A percentile compares a stretch with the other conserved stretches of the same genome.
Conservation (phyloP, 345 rosid species). For the Euphorbia peplus region DNA sequence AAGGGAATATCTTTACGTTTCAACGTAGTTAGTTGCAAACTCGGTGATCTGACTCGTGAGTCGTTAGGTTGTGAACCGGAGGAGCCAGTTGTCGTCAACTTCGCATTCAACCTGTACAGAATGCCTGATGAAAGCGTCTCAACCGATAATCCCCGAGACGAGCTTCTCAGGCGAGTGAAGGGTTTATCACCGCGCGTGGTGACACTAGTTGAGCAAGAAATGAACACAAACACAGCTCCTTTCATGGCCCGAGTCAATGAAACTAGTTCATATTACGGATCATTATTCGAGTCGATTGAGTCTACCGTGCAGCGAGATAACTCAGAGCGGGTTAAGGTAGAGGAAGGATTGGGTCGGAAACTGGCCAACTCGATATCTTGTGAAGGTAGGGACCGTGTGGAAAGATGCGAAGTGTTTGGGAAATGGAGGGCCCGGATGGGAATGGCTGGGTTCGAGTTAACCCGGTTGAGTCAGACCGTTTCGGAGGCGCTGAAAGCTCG, state of each 20-base stretch:
- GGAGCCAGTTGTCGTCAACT: conserved; percentile 72
- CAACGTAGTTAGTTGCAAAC: conserved; percentile 36
- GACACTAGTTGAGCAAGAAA: conserved; percentile 67
- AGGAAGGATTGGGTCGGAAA: conserved; percentile 66
- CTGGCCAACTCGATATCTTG: conserved; percentile 74
- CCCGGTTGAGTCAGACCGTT: conserved; percentile 48
- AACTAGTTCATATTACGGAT: conserved; percentile 53
- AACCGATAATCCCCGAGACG: conserved; percentile 82
- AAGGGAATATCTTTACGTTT: conserved; percentile 49
- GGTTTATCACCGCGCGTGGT: conserved; percentile 70
- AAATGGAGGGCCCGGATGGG: conserved; percentile 94
- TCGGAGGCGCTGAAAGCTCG: conserved; percentile 57
- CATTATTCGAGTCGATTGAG: conserved; percentile 79
- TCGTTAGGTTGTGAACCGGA: conserved; percentile 63
- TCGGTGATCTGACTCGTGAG: conserved; percentile 54
- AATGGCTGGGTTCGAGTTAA: conserved; percentile 83
- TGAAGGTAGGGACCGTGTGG: conserved; percentile 79
- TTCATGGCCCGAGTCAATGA: conserved; percentile 59
- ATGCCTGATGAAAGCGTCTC: conserved; percentile 93
- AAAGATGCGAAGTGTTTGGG: conserved; percentile 93
- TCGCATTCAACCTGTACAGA: conserved; percentile 66
- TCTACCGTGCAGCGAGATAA: conserved; percentile 42
- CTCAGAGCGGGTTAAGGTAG: conserved; percentile 48
- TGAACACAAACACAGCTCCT: conserved; percentile 71
- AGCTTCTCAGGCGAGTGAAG: conserved; percentile 85